Evolutionary conservation across 2,329 filamentous ascomycete species (phyloP), one percentile per base, ranked within the genome.

Genomic region (Ceratocystis albifundus): DNA sequence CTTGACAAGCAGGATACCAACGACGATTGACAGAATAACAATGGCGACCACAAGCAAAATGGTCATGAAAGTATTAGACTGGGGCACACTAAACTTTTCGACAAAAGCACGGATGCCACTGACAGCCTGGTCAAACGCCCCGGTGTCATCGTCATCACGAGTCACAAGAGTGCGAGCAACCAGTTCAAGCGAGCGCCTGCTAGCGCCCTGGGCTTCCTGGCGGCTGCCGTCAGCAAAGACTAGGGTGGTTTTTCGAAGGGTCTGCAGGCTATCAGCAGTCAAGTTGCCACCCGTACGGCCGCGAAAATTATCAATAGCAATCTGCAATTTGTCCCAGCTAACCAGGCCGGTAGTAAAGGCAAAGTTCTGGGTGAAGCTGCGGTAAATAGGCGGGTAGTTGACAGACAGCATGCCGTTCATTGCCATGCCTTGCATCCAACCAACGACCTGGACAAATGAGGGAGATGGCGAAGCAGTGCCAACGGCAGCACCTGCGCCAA

Each of bases 401-500:
- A 95, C 92, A 68, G 89, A 95, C 74, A 96, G 81, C 94, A 97
- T 97, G 70, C 94, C 92, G 75, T 94, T 96, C 79, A 94, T 88
- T 32, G 94, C 91, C 80, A 97, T 88, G 62, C 88, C 87, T 76
- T 97, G 92, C 75, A 97, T 96, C 84, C 89, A 95, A 69, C 87
- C 86, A 70, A 96, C 82, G 61, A 95, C 86, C 72, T 96, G 90
- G 57, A 81, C 82, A 74, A 97, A 96, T 65, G 87, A 89, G 30
- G 94, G 94, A 71, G 90, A 94, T 64, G 78, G 80, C 46, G 77
- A 77, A 10, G 82, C 77, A 22, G 78, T 78, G 61, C 82, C 81
- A 48, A 76, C 78, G 10, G 82, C 77, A 25, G 78, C 78, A 61
- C 82, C 81, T 61, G 84, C 80, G 62, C 83, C 83, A 20, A 87